Evolutionary conservation across 495 filamentous ascomycete species (phyloP).

Genomic region (Cercophora newfieldiana): DNA sequence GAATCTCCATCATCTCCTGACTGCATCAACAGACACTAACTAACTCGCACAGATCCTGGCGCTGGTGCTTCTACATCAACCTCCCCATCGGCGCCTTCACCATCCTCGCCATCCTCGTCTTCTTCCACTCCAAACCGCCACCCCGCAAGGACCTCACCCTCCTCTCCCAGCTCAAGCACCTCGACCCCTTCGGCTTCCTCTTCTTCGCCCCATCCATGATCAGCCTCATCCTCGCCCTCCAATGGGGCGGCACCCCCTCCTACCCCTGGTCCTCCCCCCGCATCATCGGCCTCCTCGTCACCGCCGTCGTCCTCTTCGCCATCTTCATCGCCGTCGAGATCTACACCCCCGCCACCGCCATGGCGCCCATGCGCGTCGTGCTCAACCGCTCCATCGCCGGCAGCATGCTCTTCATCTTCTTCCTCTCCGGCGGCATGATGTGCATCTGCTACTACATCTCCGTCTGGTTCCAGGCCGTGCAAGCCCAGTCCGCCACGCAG

Average conservation of each 20-base stretch:
- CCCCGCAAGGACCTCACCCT: slow-evolving; percentile 40
- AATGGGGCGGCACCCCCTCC: slow-evolving; percentile 69
- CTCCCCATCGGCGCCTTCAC: slow-evolving; percentile 66
- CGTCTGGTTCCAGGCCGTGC: slow-evolving; percentile 84
- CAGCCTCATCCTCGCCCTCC: slow-evolving; percentile 68
- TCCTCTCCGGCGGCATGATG: slow-evolving; percentile 62
- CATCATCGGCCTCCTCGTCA: slow-evolving; percentile 46
- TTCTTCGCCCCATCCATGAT: slow-evolving; percentile 65
- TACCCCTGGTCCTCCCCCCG: slow-evolving; percentile 54
- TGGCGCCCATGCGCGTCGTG: slow-evolving; percentile 53
- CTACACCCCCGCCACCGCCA: slow-evolving; percentile 59
- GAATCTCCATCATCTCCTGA: not conserved
- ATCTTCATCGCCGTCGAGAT: slow-evolving; percentile 55
- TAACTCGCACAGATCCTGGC: slow-evolving; percentile 45
- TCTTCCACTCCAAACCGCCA: slow-evolving; percentile 44
- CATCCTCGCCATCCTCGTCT: slow-evolving; percentile 57
- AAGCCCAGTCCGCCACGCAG: slow-evolving; percentile 62
- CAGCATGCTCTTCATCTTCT: slow-evolving; percentile 53
- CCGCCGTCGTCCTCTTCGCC: slow-evolving; percentile 43
- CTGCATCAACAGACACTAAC: not conserved
- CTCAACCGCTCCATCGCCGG: slow-evolving; percentile 53
- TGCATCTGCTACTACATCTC: slow-evolving; percentile 68
- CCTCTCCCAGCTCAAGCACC: slow-evolving; percentile 50
- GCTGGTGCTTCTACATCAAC: slow-evolving; percentile 81
- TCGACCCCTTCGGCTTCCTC: slow-evolving; percentile 64